Base-by-base conservation (phyloP, 2,329 filamentous ascomycete genomes). In the Pseudogymnoascus sp. region DNA sequence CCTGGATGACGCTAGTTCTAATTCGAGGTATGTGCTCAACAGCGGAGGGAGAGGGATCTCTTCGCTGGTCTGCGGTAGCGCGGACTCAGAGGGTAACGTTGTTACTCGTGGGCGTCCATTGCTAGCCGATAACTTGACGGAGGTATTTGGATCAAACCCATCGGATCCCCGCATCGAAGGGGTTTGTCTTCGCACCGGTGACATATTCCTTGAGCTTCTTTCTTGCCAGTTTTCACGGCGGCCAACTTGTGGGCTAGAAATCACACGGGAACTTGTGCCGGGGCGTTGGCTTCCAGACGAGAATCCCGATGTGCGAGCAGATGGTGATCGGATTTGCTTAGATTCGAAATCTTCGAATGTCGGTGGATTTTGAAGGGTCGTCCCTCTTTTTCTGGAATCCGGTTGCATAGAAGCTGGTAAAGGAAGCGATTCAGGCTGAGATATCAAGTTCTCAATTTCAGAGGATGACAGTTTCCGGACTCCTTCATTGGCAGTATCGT, bases 21-120 rank as follows among this genome's bases (percentile, higher is more conserved):
- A 80, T 69, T 88, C 85, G 1, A 88, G 75, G 60, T 88, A 80
- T 1, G 85, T 88, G 25, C 88, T 79, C 0, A 85, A 88, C 83
- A 88, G 86, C 8, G 86, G 86, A 9, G 85, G 85, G 0, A 88
- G 77, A 5, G 85, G 85, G 63, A 88, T 84, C 1, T 80, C 74
- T 8, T 81, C 49, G 11, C 28, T 56, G 9, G n/a, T 21, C 28
- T 34, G 49, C 34, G 49, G 28, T 1, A 56, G 77, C 11, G 81
- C 79, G 2, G 85, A 79, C 1, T 71, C 70, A 6, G 72, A 72
- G 6, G 70, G 70, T 3, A 65, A 65, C 9, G 68, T 64, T 14
- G 63, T 53, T 36, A 65, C 40, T 38, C 49, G 61, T 62, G 66
- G 63, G 11, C 63, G 36, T 43, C 67, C 68, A 21, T 37, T 53